Evolutionary conservation across 225 moss, liverwort and hornwort genomes (phyloP), one percentile per base, ranked within the genome.

Genomic region (Physcomitrellopsis africana): DNA sequence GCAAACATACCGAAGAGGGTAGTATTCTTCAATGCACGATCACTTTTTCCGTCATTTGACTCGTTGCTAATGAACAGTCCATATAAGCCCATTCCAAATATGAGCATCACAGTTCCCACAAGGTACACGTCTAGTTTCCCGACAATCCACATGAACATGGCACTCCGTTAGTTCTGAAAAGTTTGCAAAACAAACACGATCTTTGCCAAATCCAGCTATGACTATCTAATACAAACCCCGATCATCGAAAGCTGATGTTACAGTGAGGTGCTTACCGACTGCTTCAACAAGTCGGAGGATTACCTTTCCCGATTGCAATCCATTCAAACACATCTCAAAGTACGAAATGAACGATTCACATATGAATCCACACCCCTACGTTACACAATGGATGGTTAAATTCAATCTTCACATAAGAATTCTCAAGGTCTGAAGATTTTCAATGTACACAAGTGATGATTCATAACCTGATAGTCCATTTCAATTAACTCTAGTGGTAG

Each of bases 271-370:
- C 79, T 84, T 76, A 90, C 89, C 89, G 3, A 90, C 76, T 11
- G 89, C 89, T 72, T 90, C 89, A 47, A 90, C 89, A 13, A 90
- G 89, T 43, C 84, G 87, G 37, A 90, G 84, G 67, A 90, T 81
- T 48, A 90, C 89, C 79, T 83, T 87, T 53, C 87, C 89, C 0
- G 81, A 59, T 65, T 82, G 82, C 68, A 11, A 3, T 44, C 89
- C 86, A 17, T 18, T 41, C 51, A 82, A 7, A 54, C 81, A 81
- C 79, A 81, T 81, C 57, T 9, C 12, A 51, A 80, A 86, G 72
- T 86, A 89, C 7, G 81, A 75, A 51, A 81, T 70, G 69, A 89
- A 89, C 7, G 86, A 86, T 42, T 86, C 89, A 60, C 72, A 79
- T 41, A 89, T 20, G 19, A 27, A 89, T 60, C 84, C 81, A 60